Conservation (phyloP, 1,139 yeast genomes). For the Nakaseomyces glabratus region DNA sequence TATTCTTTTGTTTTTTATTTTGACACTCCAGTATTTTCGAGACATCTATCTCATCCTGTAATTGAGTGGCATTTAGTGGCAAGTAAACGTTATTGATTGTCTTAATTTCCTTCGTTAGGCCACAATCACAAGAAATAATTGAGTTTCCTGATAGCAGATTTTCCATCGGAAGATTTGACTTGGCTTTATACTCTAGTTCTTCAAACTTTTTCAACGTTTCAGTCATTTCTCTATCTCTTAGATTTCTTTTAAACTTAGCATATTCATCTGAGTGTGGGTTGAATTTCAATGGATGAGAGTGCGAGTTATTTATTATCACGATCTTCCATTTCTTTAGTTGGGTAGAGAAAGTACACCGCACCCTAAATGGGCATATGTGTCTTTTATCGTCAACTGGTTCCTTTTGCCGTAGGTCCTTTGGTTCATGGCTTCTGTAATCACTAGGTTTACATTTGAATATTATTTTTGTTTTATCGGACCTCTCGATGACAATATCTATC, state of each 20-base stretch:
- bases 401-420: constrained; percentile 24
- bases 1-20: background rate
- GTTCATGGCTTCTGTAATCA: constrained; percentile 26
- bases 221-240: constrained; percentile 23
- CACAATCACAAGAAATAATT: constrained; percentile 32
- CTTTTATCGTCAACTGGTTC: constrained; percentile 14
- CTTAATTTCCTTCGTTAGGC: constrained; percentile 30
- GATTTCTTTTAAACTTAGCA: constrained; percentile 26
- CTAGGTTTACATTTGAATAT: constrained; percentile 57
- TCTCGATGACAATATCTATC: constrained; percentile 54
- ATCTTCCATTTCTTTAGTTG: constrained; percentile 51
- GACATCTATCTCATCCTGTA: constrained; percentile 1
- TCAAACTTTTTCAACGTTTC: constrained; percentile 30
- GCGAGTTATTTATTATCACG: constrained; percentile 49
- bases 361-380: constrained; percentile 52
- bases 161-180: constrained; percentile 26
- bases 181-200: constrained; percentile 29
- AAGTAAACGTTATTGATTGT: constrained; percentile 25
- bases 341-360: constrained; percentile 56
- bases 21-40: background rate
- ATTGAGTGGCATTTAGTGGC: constrained; percentile 1
- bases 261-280: constrained; percentile 31
- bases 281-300: constrained; percentile 32
- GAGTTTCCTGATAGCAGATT: constrained; percentile 14
- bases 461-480: constrained; percentile 60